These are phyloP conservation scores for Acanthamoeba comandoni DNA, from an alignment of 208 protist species.

Conservation along the genomic window DNA sequence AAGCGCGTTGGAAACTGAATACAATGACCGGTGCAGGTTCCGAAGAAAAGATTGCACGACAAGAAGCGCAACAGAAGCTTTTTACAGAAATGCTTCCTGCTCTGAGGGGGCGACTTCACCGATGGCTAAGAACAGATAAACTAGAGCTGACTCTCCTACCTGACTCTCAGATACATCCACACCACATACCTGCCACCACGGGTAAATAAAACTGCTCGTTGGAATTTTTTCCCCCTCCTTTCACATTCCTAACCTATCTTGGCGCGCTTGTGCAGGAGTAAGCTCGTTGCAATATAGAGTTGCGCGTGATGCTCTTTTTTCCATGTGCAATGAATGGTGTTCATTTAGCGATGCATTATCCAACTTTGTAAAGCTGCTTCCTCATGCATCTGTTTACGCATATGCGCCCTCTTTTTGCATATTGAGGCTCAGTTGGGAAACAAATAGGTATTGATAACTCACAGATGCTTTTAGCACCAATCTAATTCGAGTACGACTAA, in stretches of 20 bases:
- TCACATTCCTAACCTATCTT: too few species aligned
- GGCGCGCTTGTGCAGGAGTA: too few species aligned
- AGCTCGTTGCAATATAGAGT: not conserved
- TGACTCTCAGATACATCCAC: not conserved
- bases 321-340: constrained; percentile 46
- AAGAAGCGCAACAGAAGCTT: not conserved
- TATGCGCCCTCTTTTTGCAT: constrained; percentile 55
- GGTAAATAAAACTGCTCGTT: too few species aligned
- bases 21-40: too few species aligned
- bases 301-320: constrained; percentile 10
- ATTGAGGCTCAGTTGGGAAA: constrained; percentile 62
- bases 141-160: constrained; percentile 57
- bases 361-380: constrained; percentile 54
- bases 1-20: too few species aligned
- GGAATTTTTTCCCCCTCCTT: too few species aligned
- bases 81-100: constrained; percentile 49
- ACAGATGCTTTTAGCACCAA: too few species aligned
- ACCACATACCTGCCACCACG: too few species aligned
- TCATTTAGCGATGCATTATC: constrained; percentile 52
- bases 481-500: too few species aligned
- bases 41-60: too few species aligned
- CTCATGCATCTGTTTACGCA: not conserved
- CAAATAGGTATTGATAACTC: constrained; percentile 13
- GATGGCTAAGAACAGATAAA: constrained; percentile 68
- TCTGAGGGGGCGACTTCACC: constrained; percentile 36